Percentiles rank a stretch among this genome's conserved stretches.
These are phyloP conservation scores for Batrachochytrium dendrobatidis DNA, from an alignment of 371 early-diverging fungal species.

Conservation along the genomic window DNA sequence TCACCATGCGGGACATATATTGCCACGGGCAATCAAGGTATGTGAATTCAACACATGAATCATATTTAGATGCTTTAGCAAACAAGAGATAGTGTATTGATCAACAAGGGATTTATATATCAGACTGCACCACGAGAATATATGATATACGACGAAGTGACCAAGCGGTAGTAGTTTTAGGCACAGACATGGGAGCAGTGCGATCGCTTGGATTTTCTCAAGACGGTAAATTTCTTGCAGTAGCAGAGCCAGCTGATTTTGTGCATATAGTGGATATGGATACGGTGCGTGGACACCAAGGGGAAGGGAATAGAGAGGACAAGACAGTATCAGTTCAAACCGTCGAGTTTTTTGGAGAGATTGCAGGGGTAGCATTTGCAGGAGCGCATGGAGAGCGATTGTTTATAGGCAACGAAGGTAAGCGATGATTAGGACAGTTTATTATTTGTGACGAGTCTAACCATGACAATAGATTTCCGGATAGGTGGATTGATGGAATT, in stretches of 20 bases:
- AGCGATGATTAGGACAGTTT: background rate
- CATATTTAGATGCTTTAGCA: background rate
- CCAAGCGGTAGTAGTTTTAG: slow-evolving; percentile 52
- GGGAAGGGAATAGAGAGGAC: slow-evolving; percentile 8
- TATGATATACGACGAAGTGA: slow-evolving; percentile 68
- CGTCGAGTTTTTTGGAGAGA: slow-evolving; percentile 79
- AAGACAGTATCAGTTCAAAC: slow-evolving; percentile 46
- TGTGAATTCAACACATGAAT: background rate
- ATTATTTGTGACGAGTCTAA: too few species aligned
- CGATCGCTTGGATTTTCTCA: slow-evolving; percentile 64
- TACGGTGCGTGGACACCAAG: slow-evolving; percentile 13
- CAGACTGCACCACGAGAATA: slow-evolving; percentile 46
- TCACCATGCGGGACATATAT: slow-evolving; percentile 62
- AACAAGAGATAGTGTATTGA: background rate
- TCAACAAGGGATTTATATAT: background rate
- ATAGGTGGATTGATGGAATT: background rate
- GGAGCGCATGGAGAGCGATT: slow-evolving; percentile 49
- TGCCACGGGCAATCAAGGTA: slow-evolving; percentile 77
- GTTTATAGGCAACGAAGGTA: slow-evolving; percentile 50
- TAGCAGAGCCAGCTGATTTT: slow-evolving; percentile 65
- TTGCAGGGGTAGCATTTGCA: slow-evolving; percentile 55
- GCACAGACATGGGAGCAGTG: slow-evolving; percentile 64
- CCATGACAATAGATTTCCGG: background rate
- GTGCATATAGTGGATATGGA: slow-evolving; percentile 63
- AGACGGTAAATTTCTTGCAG: slow-evolving; percentile 60